A percentile compares a stretch with the other conserved stretches of the same genome.
Evolutionary conservation across 768 basidiomycete species (phyloP).

Genomic region (Trichaptum fuscoviolaceum): DNA sequence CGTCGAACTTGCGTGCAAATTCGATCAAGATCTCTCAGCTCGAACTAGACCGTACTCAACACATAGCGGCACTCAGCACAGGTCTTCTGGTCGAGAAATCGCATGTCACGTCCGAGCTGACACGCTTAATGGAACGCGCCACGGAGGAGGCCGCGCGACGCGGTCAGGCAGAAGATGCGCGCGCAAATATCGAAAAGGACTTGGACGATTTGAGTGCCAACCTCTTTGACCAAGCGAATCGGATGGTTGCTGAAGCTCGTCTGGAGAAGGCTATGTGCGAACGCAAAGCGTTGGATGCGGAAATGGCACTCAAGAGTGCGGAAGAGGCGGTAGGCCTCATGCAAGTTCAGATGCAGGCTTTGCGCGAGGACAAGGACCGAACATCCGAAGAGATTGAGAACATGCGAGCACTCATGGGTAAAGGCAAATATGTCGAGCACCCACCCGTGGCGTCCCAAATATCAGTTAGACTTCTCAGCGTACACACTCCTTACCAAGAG

Average conservation of each 20-base stretch:
- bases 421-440: conserved; percentile 62
- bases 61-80: conserved; percentile 85
- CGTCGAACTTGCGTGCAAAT: conserved; percentile 51
- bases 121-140: conserved; percentile 89
- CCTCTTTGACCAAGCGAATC: conserved; percentile 90
- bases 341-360: conserved; percentile 77
- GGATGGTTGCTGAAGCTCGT: conserved; percentile 95
- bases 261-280: conserved; percentile 60
- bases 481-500: conserved; percentile 76
- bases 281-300: conserved; percentile 70
- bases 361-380: conserved; percentile 63
- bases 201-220: conserved; percentile 89
- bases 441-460: conserved; percentile 25
- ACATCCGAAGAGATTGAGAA: conserved; percentile 49
- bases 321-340: conserved; percentile 82
- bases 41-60: conserved; percentile 80
- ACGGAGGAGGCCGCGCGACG: conserved; percentile 90
- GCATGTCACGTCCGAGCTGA: conserved; percentile 88
- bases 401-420: conserved; percentile 50
- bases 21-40: conserved; percentile 70
- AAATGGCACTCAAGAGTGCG: conserved; percentile 71
- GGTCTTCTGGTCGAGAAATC: conserved; percentile 88
- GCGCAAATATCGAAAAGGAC: conserved; percentile 83
- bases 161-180: conserved; percentile 84
- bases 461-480: conserved; percentile 49